phyloP scores from a whole-genome alignment of 2,329 filamentous ascomycete genomes.

The Zasmidium angulare region DNA sequence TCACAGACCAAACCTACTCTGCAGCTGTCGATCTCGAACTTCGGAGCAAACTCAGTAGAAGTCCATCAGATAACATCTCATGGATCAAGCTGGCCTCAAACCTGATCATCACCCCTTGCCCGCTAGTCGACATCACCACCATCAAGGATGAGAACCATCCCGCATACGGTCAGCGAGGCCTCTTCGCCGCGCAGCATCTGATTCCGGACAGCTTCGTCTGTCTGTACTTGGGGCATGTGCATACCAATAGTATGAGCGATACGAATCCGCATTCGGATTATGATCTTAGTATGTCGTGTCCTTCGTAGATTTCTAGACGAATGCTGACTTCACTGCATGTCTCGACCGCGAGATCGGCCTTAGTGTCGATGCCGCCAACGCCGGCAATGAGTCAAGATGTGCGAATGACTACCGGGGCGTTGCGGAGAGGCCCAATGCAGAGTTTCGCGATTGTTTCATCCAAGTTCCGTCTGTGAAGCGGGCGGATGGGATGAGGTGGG shows the following conservation, averaged over 20 bases:
- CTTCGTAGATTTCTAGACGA: background rate
- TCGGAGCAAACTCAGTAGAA: slow-evolving; percentile 28
- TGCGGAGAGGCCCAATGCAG: slow-evolving; percentile 39
- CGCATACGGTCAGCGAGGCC: slow-evolving; percentile 48
- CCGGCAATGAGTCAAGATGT: slow-evolving; percentile 54
- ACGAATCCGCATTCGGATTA: slow-evolving; percentile 49
- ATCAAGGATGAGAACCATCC: slow-evolving; percentile 47
- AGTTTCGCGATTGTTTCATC: slow-evolving; percentile 39
- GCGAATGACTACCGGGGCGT: slow-evolving; percentile 57
- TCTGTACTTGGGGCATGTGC: slow-evolving; percentile 52
- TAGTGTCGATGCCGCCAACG: slow-evolving; percentile 48
- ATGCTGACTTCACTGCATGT: background rate
- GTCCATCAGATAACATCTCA: slow-evolving; percentile 24
- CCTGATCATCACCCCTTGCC: slow-evolving; percentile 32
- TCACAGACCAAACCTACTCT: slow-evolving; percentile 35
- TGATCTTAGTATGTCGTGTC: slow-evolving; percentile 41
- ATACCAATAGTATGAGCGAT: slow-evolving; percentile 45
- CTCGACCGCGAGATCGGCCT: slow-evolving; percentile 51
- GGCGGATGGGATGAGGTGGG: slow-evolving; percentile 40
- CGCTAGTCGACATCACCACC: slow-evolving; percentile 42
- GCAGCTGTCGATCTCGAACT: slow-evolving; percentile 24
- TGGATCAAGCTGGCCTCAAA: slow-evolving; percentile 24
- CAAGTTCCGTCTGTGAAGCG: slow-evolving; percentile 39
- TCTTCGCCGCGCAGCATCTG: slow-evolving; percentile 48
- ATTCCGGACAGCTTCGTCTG: slow-evolving; percentile 48